Evolutionary conservation across 179 eudicot species (phyloP), one percentile per base, ranked within the genome.

Genomic region (Spergularia azorica): DNA sequence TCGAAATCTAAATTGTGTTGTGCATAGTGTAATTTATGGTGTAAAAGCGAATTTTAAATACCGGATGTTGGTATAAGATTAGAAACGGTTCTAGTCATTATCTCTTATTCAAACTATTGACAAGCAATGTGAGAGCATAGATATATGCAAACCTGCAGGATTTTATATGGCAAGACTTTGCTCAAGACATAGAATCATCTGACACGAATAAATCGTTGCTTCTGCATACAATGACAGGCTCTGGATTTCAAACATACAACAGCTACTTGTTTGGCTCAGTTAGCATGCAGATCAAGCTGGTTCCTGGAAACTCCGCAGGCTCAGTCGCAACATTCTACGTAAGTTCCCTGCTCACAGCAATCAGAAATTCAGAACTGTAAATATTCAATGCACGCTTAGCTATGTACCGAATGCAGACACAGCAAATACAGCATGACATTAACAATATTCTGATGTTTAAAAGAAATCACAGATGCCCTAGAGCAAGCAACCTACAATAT

Each of bases 311-410:
- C 62, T 87, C 95, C 18, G 92, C 91, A 4, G 92, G 95, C 79
- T 87, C 92, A 4, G 95, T 89, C 70, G 84, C 89, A 20, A 86
- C 95, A 66, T 89, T 84, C 77, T 90, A 90, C 20, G 91, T 90
- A 86, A 86, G 91, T 90, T 17, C 38, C 57, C 65, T 52, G 26
- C 15, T 72, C 67, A 46, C 54, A 16, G 13, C 38, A 58, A 58
- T 58, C 21, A 61, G 48, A 43, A 43, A 43, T 54, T 54, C 16
- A 54, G 11, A 64, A 32, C 4, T 38, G 46, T 64, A 64, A 14
- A 38, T 18, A 64, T 61, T 64, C 8, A 10, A 7, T 11, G 13
- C 18, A 26, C 8, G 18, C 7, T 59, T 17, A 2, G 11, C 46
- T 6, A 41, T 41, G 5, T 41, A 3, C 6, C 46, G 6, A 41